These are phyloP conservation scores for Phytophthora fragariaefolia DNA, from an alignment of 352 stramenopile genomes.

Conservation along the genomic window DNA sequence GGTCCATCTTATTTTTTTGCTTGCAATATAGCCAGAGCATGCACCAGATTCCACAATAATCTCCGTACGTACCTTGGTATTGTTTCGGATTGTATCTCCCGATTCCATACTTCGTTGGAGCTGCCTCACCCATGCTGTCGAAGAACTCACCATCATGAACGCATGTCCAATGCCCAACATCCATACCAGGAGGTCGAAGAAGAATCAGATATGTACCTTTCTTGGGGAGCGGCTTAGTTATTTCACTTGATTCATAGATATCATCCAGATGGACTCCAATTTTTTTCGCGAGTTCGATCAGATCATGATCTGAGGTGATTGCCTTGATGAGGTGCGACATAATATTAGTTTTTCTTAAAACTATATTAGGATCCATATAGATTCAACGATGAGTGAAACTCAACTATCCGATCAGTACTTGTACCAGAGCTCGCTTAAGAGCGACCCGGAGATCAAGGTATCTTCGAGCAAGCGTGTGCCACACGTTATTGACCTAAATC, in stretches of 20 bases:
- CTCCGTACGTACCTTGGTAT: slow-evolving; percentile 15
- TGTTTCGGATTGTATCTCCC: slow-evolving; percentile 13
- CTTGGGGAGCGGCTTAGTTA: not conserved
- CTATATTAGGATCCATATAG: slow-evolving; percentile 8
- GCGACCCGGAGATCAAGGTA: slow-evolving; percentile 9
- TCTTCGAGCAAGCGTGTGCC: slow-evolving; percentile 5
- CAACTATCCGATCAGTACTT: slow-evolving; percentile 13
- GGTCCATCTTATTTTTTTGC: slow-evolving; percentile 16
- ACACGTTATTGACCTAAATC: slow-evolving; percentile 8
- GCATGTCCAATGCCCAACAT: slow-evolving; percentile 13
- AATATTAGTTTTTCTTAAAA: slow-evolving; percentile 7
- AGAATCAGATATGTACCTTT: slow-evolving; percentile 1
- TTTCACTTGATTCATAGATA: slow-evolving; percentile 2
- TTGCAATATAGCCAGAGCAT: slow-evolving; percentile 16
- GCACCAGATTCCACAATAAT: slow-evolving; percentile 18
- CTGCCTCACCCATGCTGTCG: slow-evolving; percentile 16
- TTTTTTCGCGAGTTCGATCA: slow-evolving; percentile 8
- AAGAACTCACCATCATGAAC: slow-evolving; percentile 15
- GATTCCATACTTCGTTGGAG: not conserved
- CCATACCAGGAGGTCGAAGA: not conserved
- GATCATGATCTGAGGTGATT: slow-evolving; percentile 7
- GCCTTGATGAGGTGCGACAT: slow-evolving; percentile 4
- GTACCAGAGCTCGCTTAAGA: slow-evolving; percentile 12
- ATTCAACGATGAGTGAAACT: slow-evolving; percentile 8
- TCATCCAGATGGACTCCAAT: not conserved